Conservation (phyloP, 1,284 basidiomycete genomes). For the Porogramme epimiltina region DNA sequence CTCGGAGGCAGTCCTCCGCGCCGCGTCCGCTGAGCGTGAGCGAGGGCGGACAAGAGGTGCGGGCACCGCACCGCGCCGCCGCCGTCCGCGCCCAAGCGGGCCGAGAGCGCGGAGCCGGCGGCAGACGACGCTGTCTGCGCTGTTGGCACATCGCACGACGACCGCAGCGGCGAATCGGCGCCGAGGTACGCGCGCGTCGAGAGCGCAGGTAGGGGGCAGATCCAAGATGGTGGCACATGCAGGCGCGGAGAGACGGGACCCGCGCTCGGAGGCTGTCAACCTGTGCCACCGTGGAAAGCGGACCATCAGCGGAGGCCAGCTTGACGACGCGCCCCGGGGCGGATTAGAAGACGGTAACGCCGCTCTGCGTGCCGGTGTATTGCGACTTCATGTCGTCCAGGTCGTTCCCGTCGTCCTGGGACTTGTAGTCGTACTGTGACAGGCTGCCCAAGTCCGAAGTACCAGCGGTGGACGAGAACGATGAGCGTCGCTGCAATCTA, state of each 20-base stretch:
- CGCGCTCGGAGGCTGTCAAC: conserved; percentile 10
- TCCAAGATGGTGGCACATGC: conserved; percentile 21
- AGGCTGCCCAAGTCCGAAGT: conserved; percentile 77
- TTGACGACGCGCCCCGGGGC: conserved; percentile 19
- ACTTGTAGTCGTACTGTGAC: conserved; percentile 84
- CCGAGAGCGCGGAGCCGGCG: conserved; percentile 9
- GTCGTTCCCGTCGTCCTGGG: conserved; percentile 76
- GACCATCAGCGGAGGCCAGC: conserved; percentile 19
- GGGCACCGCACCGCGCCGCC: too few relatives aligned
- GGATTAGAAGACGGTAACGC: conserved; percentile 77
- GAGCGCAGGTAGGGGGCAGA: conserved; percentile 15
- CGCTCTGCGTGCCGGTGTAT: conserved; percentile 79
- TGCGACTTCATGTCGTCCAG: conserved; percentile 84
- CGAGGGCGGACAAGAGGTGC: too few relatives aligned
- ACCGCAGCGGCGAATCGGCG: conserved; percentile 19
- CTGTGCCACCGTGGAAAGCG: conserved; percentile 11
- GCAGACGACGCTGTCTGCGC: conserved; percentile 7
- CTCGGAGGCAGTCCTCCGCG: too few relatives aligned
- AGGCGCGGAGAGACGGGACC: conserved; percentile 4
- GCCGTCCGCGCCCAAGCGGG: not conserved
- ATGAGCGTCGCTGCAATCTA: conserved; percentile 63
- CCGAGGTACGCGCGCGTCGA: conserved; percentile 15
- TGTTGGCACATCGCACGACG: conserved; percentile 15
- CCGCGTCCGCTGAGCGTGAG: too few relatives aligned
- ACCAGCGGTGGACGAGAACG: conserved; percentile 77